Evolutionary conservation across 2,329 filamentous ascomycete genomes (phyloP).

Genomic region (Curvularia verruculosa): DNA sequence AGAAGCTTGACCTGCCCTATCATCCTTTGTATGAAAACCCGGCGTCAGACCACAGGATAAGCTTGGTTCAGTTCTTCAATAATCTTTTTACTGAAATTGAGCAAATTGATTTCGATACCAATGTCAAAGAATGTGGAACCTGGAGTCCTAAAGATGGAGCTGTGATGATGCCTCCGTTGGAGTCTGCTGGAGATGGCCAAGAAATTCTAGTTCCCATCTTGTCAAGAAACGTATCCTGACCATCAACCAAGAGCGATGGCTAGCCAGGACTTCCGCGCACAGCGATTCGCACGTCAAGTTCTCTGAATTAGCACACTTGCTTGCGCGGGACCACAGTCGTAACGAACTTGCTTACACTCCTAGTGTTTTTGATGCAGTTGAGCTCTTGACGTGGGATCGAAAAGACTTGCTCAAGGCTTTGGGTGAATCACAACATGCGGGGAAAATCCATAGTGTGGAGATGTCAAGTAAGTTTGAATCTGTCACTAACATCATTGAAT

Average conservation of each 20-base stretch:
- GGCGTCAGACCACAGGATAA: conserved; percentile 7
- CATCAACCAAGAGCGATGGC: conserved; percentile 63
- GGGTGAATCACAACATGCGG: conserved; percentile 23
- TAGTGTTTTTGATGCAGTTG: conserved; percentile 57
- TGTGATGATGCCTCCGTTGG: conserved; percentile 20
- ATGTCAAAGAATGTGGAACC: conserved; percentile 18
- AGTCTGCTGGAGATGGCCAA: neutral
- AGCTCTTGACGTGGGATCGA: conserved; percentile 52
- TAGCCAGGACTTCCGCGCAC: conserved; percentile 63
- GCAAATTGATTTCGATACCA: conserved; percentile 24
- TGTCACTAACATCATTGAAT: neutral
- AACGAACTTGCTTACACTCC: conserved; percentile 66
- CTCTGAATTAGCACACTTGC: conserved; percentile 66
- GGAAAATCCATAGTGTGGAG: conserved; percentile 39
- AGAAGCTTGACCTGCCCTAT: conserved; percentile 25
- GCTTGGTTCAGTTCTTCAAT: conserved; percentile 24
- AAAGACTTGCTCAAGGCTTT: conserved; percentile 37
- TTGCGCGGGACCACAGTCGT: conserved; percentile 64
- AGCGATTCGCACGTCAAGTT: conserved; percentile 56
- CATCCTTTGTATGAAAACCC: conserved; percentile 21
- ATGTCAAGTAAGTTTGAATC: conserved; percentile 45
- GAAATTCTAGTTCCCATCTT: conserved; percentile 13
- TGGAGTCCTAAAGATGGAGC: conserved; percentile 19
- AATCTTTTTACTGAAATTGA: conserved; percentile 26
- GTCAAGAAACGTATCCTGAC: conserved; percentile 28